A percentile compares a stretch with the other conserved stretches of the same genome.
These are phyloP conservation scores for Epipyxis sp. DNA, from an alignment of 108 stramenopile species.

Conservation along the genomic window DNA sequence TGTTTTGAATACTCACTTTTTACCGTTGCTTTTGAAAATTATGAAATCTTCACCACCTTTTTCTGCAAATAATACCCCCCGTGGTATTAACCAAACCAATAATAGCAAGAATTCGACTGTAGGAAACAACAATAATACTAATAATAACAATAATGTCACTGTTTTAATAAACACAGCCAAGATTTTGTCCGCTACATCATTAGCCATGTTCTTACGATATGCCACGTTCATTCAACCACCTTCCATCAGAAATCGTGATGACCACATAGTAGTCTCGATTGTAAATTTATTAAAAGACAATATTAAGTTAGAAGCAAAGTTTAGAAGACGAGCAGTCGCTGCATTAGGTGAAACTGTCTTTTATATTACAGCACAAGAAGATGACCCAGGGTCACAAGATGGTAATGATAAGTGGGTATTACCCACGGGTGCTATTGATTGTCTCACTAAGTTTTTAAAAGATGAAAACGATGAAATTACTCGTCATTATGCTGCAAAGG, in stretches of 20 bases:
- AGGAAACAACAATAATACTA: too few species aligned
- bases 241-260: neutral
- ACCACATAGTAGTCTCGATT: slow-evolving; percentile 26
- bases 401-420: slow-evolving; percentile 23
- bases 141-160: too few species aligned
- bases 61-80: too few species aligned
- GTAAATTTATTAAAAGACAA: slow-evolving; percentile 36
- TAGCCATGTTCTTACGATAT: slow-evolving; percentile 54
- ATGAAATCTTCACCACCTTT: neutral
- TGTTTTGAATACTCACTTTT: slow-evolving; percentile 51
- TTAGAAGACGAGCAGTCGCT: slow-evolving; percentile 46
- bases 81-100: too few species aligned
- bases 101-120: too few species aligned
- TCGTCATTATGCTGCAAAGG: slow-evolving; percentile 44
- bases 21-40: slow-evolving; percentile 44
- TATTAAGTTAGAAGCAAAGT: slow-evolving; percentile 7
- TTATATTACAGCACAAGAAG: slow-evolving; percentile 55
- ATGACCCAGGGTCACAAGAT: neutral
- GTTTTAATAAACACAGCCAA: too few species aligned
- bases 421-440: slow-evolving; percentile 27
- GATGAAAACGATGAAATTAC: slow-evolving; percentile 36
- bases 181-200: slow-evolving; percentile 20
- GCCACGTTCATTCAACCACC: slow-evolving; percentile 52
- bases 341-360: slow-evolving; percentile 60
- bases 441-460: slow-evolving; percentile 34